Evolutionary conservation across 352 stramenopile genomes (phyloP).

Genomic region (Phytophthora aleatoria): DNA sequence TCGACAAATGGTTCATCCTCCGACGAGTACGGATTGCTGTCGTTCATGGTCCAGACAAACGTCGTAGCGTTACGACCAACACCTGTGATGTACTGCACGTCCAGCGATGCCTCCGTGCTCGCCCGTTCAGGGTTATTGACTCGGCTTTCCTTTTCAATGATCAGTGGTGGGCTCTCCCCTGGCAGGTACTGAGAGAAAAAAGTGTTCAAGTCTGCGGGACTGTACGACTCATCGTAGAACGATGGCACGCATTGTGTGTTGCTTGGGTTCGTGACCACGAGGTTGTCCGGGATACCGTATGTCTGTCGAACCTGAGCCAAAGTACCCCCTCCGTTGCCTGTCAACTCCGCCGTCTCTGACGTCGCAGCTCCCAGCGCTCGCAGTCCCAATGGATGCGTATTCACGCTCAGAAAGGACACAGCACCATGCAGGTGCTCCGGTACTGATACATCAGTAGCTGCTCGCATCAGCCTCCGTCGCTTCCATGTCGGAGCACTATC

Average conservation of each 20-base stretch:
- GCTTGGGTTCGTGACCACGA: constrained; percentile 67
- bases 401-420: constrained; percentile 75
- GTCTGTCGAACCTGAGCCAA: constrained; percentile 54
- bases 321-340: constrained; percentile 24
- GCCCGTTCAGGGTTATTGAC: constrained; percentile 43
- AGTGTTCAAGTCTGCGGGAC: constrained; percentile 49
- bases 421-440: constrained; percentile 43
- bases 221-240: constrained; percentile 80
- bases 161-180: constrained; percentile 42
- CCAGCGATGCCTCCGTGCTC: constrained; percentile 83
- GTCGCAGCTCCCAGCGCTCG: constrained; percentile 46
- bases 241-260: constrained; percentile 73
- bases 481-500: background rate
- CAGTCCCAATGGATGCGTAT: constrained; percentile 64
- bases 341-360: constrained; percentile 16
- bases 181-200: constrained; percentile 68
- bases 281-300: constrained; percentile 71
- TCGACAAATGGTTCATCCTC: constrained; percentile 88
- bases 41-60: constrained; percentile 81
- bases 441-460: constrained; percentile 35
- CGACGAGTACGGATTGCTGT: constrained; percentile 85
- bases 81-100: constrained; percentile 92
- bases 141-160: constrained; percentile 64
- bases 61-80: constrained; percentile 80
- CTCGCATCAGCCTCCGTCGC: constrained; percentile 48